A percentile compares a stretch with the other conserved stretches of the same genome.
These are phyloP conservation scores for Sclerotinia sclerotiorum DNA, from an alignment of 2,329 filamentous ascomycete species.

Conservation along the genomic window DNA sequence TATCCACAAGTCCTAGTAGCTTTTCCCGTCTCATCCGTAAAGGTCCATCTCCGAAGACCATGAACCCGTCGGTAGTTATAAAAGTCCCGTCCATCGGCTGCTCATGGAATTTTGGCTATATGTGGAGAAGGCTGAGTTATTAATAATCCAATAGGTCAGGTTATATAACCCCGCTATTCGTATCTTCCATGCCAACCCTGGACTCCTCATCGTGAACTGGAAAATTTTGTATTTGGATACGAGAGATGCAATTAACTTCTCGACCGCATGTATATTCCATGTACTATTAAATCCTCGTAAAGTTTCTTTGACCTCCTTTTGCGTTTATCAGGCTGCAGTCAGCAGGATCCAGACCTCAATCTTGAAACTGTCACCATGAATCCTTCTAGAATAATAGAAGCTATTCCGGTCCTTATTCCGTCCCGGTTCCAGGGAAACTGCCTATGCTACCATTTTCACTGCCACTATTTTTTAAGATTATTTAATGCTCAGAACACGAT, in stretches of 20 bases:
- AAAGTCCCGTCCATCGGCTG: not conserved
- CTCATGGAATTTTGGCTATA: not conserved
- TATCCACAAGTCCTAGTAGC: not conserved
- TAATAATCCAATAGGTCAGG: too few relatives aligned
- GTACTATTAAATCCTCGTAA: not conserved
- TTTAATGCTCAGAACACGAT: not conserved
- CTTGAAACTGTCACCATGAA: not conserved
- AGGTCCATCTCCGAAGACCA: not conserved
- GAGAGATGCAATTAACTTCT: too few relatives aligned
- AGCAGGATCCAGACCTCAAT: not conserved
- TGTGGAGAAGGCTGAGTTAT: not conserved
- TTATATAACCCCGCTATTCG: too few relatives aligned
- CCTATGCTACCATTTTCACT: not conserved
- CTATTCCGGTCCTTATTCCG: not conserved
- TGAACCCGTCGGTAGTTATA: not conserved
- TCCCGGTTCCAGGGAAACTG: not conserved
- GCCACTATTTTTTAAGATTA: too few relatives aligned
- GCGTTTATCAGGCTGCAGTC: not conserved
- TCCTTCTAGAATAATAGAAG: not conserved
- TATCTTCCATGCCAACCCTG: too few relatives aligned
- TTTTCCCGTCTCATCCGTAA: not conserved
- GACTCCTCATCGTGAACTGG: too few relatives aligned
- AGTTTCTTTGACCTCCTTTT: too few relatives aligned
- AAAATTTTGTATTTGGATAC: too few relatives aligned
- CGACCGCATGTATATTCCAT: too few relatives aligned